Conservation (phyloP, 73 alveolate species). For the Uronychia setigera region DNA sequence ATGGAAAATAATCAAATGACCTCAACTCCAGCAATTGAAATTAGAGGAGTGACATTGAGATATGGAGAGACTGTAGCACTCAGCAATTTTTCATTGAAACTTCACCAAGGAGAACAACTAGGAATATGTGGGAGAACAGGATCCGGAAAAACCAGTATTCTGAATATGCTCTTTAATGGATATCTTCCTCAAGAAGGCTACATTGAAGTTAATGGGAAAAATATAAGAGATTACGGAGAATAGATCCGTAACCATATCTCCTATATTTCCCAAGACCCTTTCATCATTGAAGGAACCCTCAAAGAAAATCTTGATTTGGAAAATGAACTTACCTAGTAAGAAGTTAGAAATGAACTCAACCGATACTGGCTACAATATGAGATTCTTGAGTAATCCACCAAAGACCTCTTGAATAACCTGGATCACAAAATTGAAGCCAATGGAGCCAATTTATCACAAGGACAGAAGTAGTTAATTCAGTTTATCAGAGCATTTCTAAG, state of each 20-base stretch:
- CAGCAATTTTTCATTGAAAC: constrained; percentile 70
- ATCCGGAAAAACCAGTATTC: constrained; percentile 94
- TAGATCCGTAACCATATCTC: not conserved
- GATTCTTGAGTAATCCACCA: not conserved
- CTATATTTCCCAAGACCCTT: not conserved
- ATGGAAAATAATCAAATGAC: not conserved
- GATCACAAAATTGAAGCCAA: not conserved
- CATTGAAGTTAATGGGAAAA: not conserved
- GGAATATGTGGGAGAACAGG: constrained; percentile 98
- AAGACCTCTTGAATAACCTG: not conserved
- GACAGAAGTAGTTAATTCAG: constrained; percentile 21
- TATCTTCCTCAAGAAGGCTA: not conserved
- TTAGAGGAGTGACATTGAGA: not conserved
- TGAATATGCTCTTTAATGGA: constrained; percentile 40
- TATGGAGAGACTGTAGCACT: constrained; percentile 50
- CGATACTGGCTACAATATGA: not conserved
- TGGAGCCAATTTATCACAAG: constrained; percentile 17
- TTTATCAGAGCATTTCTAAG: constrained; percentile 8
- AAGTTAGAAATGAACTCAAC: not conserved
- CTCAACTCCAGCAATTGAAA: not conserved
- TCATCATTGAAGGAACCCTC: not conserved
- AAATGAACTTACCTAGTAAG: not conserved
- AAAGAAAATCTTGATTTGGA: not conserved
- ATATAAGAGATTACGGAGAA: not conserved
- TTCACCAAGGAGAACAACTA: constrained; percentile 81